Conservation (phyloP, 139 green algal genomes). For the Marvania coccoides region DNA sequence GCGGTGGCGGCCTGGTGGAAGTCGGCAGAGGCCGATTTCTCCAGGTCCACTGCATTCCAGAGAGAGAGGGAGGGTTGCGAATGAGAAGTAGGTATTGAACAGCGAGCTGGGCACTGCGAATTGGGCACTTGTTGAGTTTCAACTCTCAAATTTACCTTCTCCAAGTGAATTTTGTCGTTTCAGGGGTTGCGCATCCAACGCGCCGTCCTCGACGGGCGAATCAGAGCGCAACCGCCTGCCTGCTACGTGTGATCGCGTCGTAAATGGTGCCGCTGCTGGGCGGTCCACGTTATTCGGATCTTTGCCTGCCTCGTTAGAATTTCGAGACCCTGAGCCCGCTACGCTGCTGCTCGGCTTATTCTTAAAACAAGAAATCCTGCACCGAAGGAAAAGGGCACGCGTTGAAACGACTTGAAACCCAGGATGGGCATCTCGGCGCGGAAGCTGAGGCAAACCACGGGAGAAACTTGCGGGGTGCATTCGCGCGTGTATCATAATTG, state of each 20-base stretch:
- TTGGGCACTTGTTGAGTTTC: background rate
- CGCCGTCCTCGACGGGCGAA: conserved; percentile 5
- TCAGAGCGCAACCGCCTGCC: conserved; percentile 13
- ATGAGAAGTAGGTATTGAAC: background rate
- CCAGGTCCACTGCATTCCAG: conserved; percentile 2
- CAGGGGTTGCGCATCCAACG: background rate
- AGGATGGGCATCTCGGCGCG: too few relatives aligned
- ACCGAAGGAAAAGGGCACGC: background rate
- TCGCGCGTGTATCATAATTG: too few relatives aligned
- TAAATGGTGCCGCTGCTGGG: conserved; percentile 2
- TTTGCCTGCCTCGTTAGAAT: background rate
- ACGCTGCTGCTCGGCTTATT: too few relatives aligned
- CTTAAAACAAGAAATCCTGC: too few relatives aligned
- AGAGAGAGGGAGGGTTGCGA: background rate
- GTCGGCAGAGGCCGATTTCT: background rate
- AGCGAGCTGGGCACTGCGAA: background rate
- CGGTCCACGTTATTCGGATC: background rate
- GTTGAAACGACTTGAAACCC: background rate
- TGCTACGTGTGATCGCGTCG: background rate
- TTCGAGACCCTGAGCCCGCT: too few relatives aligned
- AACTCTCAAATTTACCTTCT: background rate
- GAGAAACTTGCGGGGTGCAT: too few relatives aligned
- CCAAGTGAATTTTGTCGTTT: conserved; percentile 25
- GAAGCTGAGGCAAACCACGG: too few relatives aligned
- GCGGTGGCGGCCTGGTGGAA: background rate